Evolutionary conservation across 176 grass and related monocot genomes (phyloP).

Genomic region (Eleusine coracana): DNA sequence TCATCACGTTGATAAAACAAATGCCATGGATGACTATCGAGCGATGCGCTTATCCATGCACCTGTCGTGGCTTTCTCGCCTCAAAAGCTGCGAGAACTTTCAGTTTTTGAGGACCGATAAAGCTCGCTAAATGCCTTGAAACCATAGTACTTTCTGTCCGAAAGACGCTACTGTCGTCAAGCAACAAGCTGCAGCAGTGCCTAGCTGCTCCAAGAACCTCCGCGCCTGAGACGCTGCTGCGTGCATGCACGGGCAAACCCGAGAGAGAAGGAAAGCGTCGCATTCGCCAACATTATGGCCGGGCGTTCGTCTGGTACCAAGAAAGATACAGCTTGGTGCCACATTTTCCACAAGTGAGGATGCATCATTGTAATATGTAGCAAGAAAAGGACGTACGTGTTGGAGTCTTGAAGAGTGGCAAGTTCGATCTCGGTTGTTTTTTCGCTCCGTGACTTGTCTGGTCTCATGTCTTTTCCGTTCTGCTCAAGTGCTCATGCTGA

Average conservation of each 20-base stretch:
- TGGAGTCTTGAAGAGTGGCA: too few relatives aligned
- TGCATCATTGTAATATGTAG: too few relatives aligned
- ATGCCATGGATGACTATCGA: neutral
- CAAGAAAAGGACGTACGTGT: too few relatives aligned
- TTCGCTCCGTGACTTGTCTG: too few relatives aligned
- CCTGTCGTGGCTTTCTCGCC: constrained; percentile 40
- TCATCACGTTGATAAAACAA: neutral
- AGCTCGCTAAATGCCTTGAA: constrained; percentile 18
- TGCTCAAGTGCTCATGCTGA: too few relatives aligned
- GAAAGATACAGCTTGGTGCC: neutral
- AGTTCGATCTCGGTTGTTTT: too few relatives aligned
- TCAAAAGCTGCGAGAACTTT: constrained; percentile 45
- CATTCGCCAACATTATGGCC: too few relatives aligned
- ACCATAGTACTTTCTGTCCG: constrained; percentile 28
- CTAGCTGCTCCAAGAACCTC: too few relatives aligned
- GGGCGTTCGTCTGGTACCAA: neutral
- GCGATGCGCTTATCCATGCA: constrained; percentile 14
- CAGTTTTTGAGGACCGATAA: constrained; percentile 26
- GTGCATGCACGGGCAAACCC: too few relatives aligned
- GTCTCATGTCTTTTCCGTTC: too few relatives aligned
- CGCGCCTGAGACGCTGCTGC: too few relatives aligned
- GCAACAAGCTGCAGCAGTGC: neutral
- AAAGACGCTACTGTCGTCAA: constrained; percentile 19
- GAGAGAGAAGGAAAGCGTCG: too few relatives aligned
- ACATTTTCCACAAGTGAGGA: constrained; percentile 8